Conservation (phyloP, 192 early-diverging fungal species). For the Rhizoclosmatium globosum region DNA sequence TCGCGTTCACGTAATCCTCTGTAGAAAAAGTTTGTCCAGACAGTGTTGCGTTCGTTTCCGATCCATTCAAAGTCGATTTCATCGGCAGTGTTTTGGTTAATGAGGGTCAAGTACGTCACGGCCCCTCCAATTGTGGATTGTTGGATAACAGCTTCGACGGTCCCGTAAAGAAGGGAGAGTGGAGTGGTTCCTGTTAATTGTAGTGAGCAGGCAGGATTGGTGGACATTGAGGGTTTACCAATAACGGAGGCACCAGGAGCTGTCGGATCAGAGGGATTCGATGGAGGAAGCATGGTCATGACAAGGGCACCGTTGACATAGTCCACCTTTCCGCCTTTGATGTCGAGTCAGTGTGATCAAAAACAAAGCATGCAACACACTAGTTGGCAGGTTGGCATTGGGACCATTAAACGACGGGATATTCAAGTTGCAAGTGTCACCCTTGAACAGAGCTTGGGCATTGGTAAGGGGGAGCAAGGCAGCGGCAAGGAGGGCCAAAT, state of each 20-base stretch:
- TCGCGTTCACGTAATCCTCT: constrained; percentile 15
- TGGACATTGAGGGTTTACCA: not conserved
- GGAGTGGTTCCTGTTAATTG: not conserved
- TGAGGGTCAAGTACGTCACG: constrained; percentile 18
- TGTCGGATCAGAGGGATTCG: not conserved
- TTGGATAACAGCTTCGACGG: constrained; percentile 24
- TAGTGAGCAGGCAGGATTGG: not conserved
- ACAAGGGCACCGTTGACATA: constrained; percentile 6
- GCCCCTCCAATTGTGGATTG: constrained; percentile 23
- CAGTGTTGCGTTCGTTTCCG: not conserved
- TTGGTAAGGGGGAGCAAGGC: not conserved
- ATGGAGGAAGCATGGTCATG: constrained; percentile 21
- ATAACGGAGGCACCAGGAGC: not conserved
- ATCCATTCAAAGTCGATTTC: constrained; percentile 39
- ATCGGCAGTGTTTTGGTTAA: constrained; percentile 9
- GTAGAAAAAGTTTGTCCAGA: constrained; percentile 41
- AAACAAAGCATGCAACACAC: not conserved
- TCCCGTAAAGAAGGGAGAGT: constrained; percentile 25
- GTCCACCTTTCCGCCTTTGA: constrained; percentile 4
- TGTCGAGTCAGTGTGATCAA: not conserved
- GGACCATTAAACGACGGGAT: constrained; percentile 1
- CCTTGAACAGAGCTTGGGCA: not conserved
- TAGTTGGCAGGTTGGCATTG: not conserved
- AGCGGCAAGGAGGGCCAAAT: not conserved
- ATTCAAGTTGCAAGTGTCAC: constrained; percentile 1